Percentiles rank a stretch among this genome's conserved stretches.
These are phyloP conservation scores for Zygosaccharomyces pseudobailii DNA, from an alignment of 1,139 yeast species.

Conservation along the genomic window DNA sequence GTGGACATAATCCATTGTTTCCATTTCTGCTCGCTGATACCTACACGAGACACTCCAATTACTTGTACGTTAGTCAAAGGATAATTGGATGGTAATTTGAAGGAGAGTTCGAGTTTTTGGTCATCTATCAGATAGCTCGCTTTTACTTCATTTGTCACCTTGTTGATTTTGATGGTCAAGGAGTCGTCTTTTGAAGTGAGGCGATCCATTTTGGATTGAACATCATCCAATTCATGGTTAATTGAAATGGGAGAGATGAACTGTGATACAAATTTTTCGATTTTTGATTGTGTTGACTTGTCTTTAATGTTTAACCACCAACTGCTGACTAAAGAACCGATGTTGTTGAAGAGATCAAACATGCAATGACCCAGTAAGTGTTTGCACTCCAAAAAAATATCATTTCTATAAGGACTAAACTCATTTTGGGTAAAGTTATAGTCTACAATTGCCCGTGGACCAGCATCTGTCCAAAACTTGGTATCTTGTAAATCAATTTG, in stretches of 20 bases:
- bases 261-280: constrained; percentile 59
- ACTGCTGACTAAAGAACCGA: constrained; percentile 62
- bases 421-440: constrained; percentile 25
- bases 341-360: constrained; percentile 50
- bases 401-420: constrained; percentile 23
- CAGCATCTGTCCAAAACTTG: constrained; percentile 35
- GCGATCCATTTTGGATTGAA: constrained; percentile 40
- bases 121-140: constrained; percentile 81
- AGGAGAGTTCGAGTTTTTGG: constrained; percentile 75
- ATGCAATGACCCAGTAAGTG: constrained; percentile 50
- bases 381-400: constrained; percentile 36
- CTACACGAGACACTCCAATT: constrained; percentile 74
- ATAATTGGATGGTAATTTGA: constrained; percentile 63
- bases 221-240: constrained; percentile 52
- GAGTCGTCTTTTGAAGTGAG: constrained; percentile 47
- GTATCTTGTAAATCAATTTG: constrained; percentile 38
- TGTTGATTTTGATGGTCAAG: constrained; percentile 58
- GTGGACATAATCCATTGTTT: constrained; percentile 92
- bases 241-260: constrained; percentile 64
- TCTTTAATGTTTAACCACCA: constrained; percentile 60
- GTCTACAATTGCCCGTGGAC: constrained; percentile 17
- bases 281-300: constrained; percentile 41
- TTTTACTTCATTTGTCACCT: constrained; percentile 61
- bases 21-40: constrained; percentile 92
- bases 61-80: constrained; percentile 73